phyloP scores from a whole-genome alignment of 495 filamentous ascomycete species.

The Neurospora africana region DNA sequence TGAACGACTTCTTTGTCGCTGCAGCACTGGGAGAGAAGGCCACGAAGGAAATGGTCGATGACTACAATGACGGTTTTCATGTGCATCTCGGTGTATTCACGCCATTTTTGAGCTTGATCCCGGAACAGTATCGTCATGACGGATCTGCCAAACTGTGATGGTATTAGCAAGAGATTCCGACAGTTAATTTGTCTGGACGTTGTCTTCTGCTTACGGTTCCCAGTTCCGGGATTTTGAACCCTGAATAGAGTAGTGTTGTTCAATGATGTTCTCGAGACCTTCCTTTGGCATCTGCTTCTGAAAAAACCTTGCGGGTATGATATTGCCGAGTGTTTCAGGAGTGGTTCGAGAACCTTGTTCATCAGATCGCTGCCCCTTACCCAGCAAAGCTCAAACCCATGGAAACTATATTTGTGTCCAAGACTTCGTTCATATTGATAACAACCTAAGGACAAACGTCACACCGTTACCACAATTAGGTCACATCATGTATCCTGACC shows the following conservation, averaged over 20 bases:
- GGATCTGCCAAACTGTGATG: not conserved
- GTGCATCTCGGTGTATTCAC: not conserved
- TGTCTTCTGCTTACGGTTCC: not conserved
- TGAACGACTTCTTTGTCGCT: not conserved
- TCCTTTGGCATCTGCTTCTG: not conserved
- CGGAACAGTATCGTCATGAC: not conserved
- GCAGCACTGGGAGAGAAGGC: not conserved
- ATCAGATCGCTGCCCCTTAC: not conserved
- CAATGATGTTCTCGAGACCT: not conserved
- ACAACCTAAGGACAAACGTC: not conserved
- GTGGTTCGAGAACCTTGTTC: not conserved
- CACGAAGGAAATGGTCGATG: not conserved
- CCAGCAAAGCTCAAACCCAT: not conserved
- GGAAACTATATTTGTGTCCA: not conserved
- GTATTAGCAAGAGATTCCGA: not conserved
- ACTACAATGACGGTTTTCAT: not conserved
- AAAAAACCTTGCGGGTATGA: not conserved
- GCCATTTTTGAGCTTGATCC: not conserved
- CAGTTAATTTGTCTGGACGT: not conserved
- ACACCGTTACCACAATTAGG: not conserved
- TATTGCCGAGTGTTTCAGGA: not conserved
- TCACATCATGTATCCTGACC: not conserved
- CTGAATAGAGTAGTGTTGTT: not conserved
- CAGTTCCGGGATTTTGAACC: not conserved
- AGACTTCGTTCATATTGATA: not conserved